Percentiles rank a stretch among this genome's conserved stretches.
phyloP scores from a whole-genome alignment of 768 basidiomycete species.

The Trametes villosa region DNA sequence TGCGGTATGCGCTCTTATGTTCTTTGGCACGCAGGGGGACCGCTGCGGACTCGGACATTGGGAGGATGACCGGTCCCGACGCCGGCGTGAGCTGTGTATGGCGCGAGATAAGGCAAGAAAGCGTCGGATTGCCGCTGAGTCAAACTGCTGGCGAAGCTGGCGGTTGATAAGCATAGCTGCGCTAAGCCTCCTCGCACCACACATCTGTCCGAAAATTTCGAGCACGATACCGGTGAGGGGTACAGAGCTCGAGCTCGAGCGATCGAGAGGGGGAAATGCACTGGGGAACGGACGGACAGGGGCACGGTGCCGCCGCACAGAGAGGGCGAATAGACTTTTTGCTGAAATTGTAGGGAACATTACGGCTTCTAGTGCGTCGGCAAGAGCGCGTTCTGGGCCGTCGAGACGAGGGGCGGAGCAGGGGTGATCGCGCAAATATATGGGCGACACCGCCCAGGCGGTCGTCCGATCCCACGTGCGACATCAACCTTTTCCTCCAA shows the following conservation, averaged over 20 bases:
- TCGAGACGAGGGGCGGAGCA: too few relatives aligned
- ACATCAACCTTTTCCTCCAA: slow-evolving; percentile 13
- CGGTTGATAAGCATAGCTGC: slow-evolving; percentile 18
- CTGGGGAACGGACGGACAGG: neutral
- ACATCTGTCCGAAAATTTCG: slow-evolving; percentile 9
- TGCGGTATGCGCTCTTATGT: too few relatives aligned
- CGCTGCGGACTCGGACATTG: neutral
- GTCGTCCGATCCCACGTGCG: slow-evolving; percentile 18
- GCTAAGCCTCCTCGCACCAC: neutral
- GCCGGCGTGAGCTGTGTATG: slow-evolving; percentile 13
- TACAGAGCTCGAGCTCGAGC: neutral
- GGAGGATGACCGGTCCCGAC: slow-evolving; percentile 11
- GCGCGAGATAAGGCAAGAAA: slow-evolving; percentile 17
- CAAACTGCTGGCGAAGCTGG: neutral
- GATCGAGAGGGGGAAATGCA: neutral
- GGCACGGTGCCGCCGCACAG: neutral
- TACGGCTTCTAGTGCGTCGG: slow-evolving; percentile 13
- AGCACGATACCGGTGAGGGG: neutral
- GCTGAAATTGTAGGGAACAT: neutral
- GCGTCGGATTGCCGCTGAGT: slow-evolving; percentile 5
- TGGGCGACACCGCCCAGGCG: slow-evolving; percentile 10
- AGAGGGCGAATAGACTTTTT: slow-evolving; percentile 13
- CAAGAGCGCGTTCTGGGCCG: neutral
- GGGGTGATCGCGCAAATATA: slow-evolving; percentile 4
- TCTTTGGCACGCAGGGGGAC: neutral